Base-by-base conservation (phyloP, 768 basidiomycete species). In the Polyporus arcularius region DNA sequence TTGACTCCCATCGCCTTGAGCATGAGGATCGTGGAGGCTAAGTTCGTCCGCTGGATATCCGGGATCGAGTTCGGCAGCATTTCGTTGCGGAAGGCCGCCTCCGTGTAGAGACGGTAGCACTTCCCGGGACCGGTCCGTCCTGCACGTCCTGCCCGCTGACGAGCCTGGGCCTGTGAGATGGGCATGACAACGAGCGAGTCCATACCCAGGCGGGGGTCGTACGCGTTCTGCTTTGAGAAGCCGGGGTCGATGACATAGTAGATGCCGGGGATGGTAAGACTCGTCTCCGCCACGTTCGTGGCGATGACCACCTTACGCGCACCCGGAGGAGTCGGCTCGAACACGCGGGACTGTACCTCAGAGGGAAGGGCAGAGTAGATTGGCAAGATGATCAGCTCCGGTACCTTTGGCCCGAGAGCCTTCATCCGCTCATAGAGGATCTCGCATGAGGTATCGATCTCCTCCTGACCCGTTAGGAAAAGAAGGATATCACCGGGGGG, bases 1-100 rank as follows among this genome's bases (percentile, higher is more conserved):
- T 98, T 98, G 78, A 98, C 86, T 39, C 96, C 97, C 97, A 99
- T 98, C 3, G 97, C 97, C 73, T 98, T 98, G 57, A 98, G 80
- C 77, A 96, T 92, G 15, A 98, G 76, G 70, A 99, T 98, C 0
- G 96, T 98, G 58, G 86, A 81, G 5, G 96, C 85, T 63, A 99
- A 77, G 75, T 99, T 98, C 53, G 92, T 92, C 32, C 97, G 86
- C 73, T 98, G 96, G 65, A 99, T 98, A 74, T 99, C 97, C 5
- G 97, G 97, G 61, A 98, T 95, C 4, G 95, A 93, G 64, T 89
- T 97, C 16, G 96, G 96, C 55, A 98, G 77, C 97, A 99, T 99
- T 75, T 98, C 97, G 75, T 98, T 98, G 28, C 96, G 87, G 78
- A 92, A 99, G 1, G 97, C 97, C 2, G 95, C 94, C 73, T 99